phyloP scores from a whole-genome alignment of 129 eudicot genomes.

The sunflower (Helianthus annuus) region DNA sequence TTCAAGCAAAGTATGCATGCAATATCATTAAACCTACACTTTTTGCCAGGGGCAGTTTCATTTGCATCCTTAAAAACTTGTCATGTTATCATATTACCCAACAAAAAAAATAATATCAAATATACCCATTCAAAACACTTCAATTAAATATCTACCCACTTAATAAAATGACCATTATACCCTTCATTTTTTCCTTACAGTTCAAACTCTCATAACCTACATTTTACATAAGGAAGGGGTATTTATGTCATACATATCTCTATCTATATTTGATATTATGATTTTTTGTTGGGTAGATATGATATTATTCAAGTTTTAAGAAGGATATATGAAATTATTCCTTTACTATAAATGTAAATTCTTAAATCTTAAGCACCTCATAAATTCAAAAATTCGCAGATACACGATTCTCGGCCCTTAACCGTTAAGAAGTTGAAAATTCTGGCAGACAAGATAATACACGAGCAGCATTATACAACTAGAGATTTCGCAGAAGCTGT shows the following conservation, averaged over 20 bases:
- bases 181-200: not conserved
- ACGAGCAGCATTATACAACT: constrained; percentile 72
- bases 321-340: not conserved
- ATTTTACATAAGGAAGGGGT: not conserved
- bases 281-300: not conserved
- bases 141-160: not conserved
- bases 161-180: not conserved
- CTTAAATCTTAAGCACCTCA: constrained; percentile 5
- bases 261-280: not conserved
- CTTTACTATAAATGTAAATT: not conserved
- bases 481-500: constrained; percentile 75
- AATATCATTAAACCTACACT: not conserved
- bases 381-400: constrained; percentile 35
- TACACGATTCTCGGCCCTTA: constrained; percentile 65
- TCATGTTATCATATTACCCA: not conserved
- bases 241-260: not conserved
- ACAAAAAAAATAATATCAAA: not conserved
- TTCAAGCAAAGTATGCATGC: constrained; percentile 66
- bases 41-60: constrained; percentile 13
- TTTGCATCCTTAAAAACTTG: not conserved
- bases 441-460: constrained; percentile 52
- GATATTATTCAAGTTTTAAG: not conserved
- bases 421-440: constrained; percentile 56
- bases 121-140: not conserved
- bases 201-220: not conserved